Evolutionary conservation across 2,329 filamentous ascomycete genomes (phyloP), one percentile per base, ranked within the genome.

Genomic region (Colletotrichum tanaceti): DNA sequence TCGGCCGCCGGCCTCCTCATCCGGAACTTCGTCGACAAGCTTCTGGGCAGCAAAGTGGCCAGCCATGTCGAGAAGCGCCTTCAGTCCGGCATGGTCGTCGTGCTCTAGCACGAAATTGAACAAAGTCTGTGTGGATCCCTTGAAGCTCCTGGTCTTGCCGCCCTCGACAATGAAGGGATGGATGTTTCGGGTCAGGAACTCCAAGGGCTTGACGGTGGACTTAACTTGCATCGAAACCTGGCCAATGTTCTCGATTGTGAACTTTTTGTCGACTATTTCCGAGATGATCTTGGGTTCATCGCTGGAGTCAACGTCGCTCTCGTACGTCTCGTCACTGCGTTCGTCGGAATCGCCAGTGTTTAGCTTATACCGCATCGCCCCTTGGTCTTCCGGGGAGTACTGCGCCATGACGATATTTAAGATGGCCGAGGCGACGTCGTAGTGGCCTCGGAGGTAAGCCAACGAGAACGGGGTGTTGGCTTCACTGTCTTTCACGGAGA

Each of bases 231-330:
- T 89, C 0, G 87, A 87, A 4, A 91, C 83, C 71, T 92, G 86
- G 0, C 91, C 91, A 65, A 96, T 84, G 72, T 93, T 89, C 18
- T 96, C 91, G 60, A 95, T 86, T 0, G 93, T 96, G 75, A 92
- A 93, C 43, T 86, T 83, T 14, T 90, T 87, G 72, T 91, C 86
- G 35, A 93, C 80, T 47, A 89, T 81, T 68, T 90, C 85, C 18
- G 79, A 80, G 55, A 82, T 80, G 47, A 88, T 82, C 7, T 80
- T 79, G 20, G 82, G 82, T 50, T 81, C 78, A 1, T 77, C 79
- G 3, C 75, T 75, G 3, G 77, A 75, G 1, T 79, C 77, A 1
- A 79, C 75, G 43, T 79, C 71, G 18, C 73, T 75, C 4, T 81
- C 73, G 43, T 72, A 73, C 28, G 76, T 67, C 10, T 78, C 76